Evolutionary conservation across 257 asterid species (phyloP), one percentile per base, ranked within the genome.

Genomic region (Perilla frutescens): DNA sequence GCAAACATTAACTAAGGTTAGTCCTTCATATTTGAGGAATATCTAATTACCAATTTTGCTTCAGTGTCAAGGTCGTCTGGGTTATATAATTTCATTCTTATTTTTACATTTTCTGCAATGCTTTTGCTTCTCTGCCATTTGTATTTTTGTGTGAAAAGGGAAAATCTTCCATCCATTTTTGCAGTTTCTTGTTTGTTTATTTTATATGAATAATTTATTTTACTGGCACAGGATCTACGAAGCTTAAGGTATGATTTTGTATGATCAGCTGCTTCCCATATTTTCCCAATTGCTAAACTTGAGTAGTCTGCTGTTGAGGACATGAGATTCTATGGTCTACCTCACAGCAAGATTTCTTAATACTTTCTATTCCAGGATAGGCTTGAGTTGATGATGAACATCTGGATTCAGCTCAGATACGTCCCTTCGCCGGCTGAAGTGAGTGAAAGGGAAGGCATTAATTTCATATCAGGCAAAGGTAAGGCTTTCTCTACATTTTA

Each of bases 391-490:
- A 87, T 95, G 62, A 84, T 90, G 73, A 83, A 81, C 71, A 73
- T 77, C 26, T 92, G 96, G 97, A 80, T 92, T 77, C 69, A 82
- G 71, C 77, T 64, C 45, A 84, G 87, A 31, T 79, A 80, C 71
- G 84, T 92, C 73, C 99, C 97, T 76, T 86, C 97, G 13, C 97
- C 96, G 15, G 97, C 97, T 77, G 97, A 92, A 82, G 96, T 91
- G 77, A 92, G 99, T 81, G 77, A 81, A 77, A 80, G 50, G 78
- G 98, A 94, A 82, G 97, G 91, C 62, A 72, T 86, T 51, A 76
- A 70, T 79, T 78, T 90, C 71, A 73, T 77, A 37, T 76, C 91
- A 87, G 86, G 76, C 76, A 85, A 79, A 86, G 93, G 99, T 87
- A 75, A 71, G 82, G 62, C 37, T 67, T 60, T 67, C 54, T 55